phyloP scores from a whole-genome alignment of 2,329 filamentous ascomycete genomes.

The Exophiala sp. region DNA sequence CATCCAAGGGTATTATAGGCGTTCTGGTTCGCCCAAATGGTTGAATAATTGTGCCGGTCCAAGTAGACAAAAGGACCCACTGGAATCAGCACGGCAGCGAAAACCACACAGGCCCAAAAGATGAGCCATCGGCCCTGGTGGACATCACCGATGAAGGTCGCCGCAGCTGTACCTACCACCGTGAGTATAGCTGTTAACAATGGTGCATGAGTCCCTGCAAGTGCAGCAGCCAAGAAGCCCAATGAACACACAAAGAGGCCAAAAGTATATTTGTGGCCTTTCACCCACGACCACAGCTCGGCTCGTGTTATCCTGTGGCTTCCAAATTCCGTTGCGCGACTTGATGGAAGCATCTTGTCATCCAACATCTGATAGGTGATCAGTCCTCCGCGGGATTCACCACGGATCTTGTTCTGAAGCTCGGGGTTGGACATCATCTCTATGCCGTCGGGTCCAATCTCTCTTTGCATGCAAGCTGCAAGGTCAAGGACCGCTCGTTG shows the following conservation, averaged over 20 bases:
- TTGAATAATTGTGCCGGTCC: slow-evolving; percentile 3
- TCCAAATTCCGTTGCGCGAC: not conserved
- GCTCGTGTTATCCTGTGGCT: not conserved
- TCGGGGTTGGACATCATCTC: slow-evolving; percentile 14
- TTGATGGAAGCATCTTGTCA: slow-evolving; percentile 2
- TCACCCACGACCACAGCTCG: not conserved
- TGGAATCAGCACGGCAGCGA: not conserved
- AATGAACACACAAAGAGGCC: slow-evolving; percentile 4
- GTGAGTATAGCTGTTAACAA: slow-evolving; percentile 1
- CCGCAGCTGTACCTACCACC: not conserved
- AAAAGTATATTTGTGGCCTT: not conserved
- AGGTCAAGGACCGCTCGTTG: slow-evolving; percentile 28
- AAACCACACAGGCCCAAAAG: not conserved
- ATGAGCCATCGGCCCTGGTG: slow-evolving; percentile 12
- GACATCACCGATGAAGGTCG: not conserved
- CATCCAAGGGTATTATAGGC: not conserved
- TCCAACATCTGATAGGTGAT: slow-evolving; percentile 12
- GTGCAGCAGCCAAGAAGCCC: slow-evolving; percentile 3
- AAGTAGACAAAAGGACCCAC: slow-evolving; percentile 9
- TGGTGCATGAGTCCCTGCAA: slow-evolving; percentile 4
- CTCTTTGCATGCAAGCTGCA: slow-evolving; percentile 14
- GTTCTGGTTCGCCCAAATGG: slow-evolving; percentile 5
- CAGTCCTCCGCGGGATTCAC: slow-evolving; percentile 5
- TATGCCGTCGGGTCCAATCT: slow-evolving; percentile 7
- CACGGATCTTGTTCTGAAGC: slow-evolving; percentile 5